Percentiles rank a stretch among this genome's conserved stretches.
phyloP scores from a whole-genome alignment of 768 basidiomycete species.

The Trametes coccinea region DNA sequence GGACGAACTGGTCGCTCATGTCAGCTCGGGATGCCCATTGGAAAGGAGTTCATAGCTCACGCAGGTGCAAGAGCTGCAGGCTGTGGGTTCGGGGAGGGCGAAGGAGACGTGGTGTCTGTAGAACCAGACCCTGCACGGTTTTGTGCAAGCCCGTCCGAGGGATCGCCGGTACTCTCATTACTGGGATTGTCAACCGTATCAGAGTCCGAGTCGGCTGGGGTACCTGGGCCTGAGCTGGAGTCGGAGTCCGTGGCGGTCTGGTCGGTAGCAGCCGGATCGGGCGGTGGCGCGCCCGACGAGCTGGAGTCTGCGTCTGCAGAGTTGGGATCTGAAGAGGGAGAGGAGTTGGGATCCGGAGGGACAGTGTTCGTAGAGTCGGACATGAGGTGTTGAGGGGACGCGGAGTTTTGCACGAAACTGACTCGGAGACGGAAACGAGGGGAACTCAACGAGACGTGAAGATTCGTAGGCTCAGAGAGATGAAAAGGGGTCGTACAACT shows the following conservation, averaged over 20 bases:
- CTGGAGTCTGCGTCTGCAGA: neutral
- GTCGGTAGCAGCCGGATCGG: neutral
- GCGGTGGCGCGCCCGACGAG: neutral
- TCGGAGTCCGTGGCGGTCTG: no score
- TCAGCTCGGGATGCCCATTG: neutral
- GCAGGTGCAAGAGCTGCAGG: neutral
- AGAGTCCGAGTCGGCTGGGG: neutral
- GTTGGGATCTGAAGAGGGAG: neutral
- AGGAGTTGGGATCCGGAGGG: constrained; percentile 1
- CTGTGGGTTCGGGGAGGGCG: neutral
- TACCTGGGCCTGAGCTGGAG: neutral
- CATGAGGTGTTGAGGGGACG: neutral
- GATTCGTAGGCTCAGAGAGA: no score
- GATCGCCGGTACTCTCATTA: neutral
- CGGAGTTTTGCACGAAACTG: neutral
- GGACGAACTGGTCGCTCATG: neutral
- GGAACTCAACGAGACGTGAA: no score
- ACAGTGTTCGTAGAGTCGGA: constrained; percentile 11
- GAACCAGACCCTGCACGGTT: neutral
- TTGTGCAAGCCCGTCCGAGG: neutral
- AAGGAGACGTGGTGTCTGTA: neutral
- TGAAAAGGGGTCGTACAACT: no score
- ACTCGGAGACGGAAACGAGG: neutral
- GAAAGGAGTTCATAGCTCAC: neutral
- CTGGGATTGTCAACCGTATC: neutral